Base-by-base conservation (phyloP, 164 flowering plant genomes). In the Piper longum region DNA sequence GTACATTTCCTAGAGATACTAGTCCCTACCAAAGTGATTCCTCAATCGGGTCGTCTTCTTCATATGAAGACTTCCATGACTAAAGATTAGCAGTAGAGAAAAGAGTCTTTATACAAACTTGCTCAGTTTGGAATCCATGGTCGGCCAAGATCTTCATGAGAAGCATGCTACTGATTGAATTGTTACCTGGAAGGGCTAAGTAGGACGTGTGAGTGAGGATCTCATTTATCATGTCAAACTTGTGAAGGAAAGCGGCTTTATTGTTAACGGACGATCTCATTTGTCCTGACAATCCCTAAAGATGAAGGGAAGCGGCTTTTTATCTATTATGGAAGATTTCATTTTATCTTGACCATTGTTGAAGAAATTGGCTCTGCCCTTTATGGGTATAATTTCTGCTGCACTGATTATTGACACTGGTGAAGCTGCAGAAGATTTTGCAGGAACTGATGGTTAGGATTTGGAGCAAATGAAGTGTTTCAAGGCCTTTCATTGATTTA, bases 1-100 rank as follows among this genome's bases (percentile, higher is more conserved):
- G 77, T 14, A 62, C 80, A 16, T 82, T 96, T 36, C 88, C 98
- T 41, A 80, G 76, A 72, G 96, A 88, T 60, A 73, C 77, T 26
- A 72, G 83, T 8, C 82, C 87, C 58, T 85, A 69, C 70, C 91
- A 85, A 69, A 82, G 83, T 64, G 95, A 88, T 65, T 84, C 89
- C 42, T 87, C 95, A 1, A 78, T 87, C 62, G 96, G 78, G 61
- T 85, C 97, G 48, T 84, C 95, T 12, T 89, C 90, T 12, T 89
- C 90, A 12, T 86, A 82, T 17, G 93, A 88, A 70, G 96, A 89
- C 66, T 78, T 86, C 71, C 74, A 82, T 62, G 88, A 86, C 54
- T 78, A 72, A 56, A 48, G 17, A 8, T 17, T 9, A 4, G 43
- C 4, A 17, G 19, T 12, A 7, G 19, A 16, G 40, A 57, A 2